phyloP scores from a whole-genome alignment of 495 filamentous ascomycete genomes.

The Aspergillus heteromorphus region DNA sequence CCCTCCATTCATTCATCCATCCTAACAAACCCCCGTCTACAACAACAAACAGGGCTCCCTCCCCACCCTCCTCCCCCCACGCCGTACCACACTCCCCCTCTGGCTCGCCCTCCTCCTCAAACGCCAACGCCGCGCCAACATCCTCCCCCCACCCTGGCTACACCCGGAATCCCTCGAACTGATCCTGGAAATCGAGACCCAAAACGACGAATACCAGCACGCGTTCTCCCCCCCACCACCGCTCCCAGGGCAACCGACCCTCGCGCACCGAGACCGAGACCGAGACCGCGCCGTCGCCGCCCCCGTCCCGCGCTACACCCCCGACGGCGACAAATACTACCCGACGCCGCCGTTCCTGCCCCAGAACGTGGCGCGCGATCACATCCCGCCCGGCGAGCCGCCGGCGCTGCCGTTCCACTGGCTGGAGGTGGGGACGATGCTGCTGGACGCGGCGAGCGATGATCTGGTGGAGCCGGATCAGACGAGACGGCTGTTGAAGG shows the following conservation, averaged over 20 bases:
- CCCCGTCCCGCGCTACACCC: conserved; percentile 34
- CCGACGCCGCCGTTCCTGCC: conserved; percentile 38
- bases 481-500: conserved; percentile 69
- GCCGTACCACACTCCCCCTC: conserved; percentile 74
- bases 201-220: conserved; percentile 46
- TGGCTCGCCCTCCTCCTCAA: conserved; percentile 98
- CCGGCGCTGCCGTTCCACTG: conserved; percentile 87
- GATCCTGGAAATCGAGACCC: conserved; percentile 77
- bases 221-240: conserved; percentile 72
- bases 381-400: conserved; percentile 17
- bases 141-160: conserved; percentile 86
- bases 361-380: conserved; percentile 35
- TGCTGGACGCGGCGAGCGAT: conserved; percentile 78
- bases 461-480: conserved; percentile 73
- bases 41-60: conserved; percentile 60
- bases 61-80: conserved; percentile 70
- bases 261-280: too few species aligned
- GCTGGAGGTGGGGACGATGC: conserved; percentile 79
- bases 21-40: background rate
- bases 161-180: conserved; percentile 61
- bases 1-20: too few species aligned
- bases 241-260: conserved; percentile 43
- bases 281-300: conserved; percentile 28
- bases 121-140: conserved; percentile 90
- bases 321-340: conserved; percentile 38